Percentiles rank a stretch among this genome's conserved stretches.
These are phyloP conservation scores for Penicillium goetzii DNA, from an alignment of 495 filamentous ascomycete genomes.

Conservation along the genomic window DNA sequence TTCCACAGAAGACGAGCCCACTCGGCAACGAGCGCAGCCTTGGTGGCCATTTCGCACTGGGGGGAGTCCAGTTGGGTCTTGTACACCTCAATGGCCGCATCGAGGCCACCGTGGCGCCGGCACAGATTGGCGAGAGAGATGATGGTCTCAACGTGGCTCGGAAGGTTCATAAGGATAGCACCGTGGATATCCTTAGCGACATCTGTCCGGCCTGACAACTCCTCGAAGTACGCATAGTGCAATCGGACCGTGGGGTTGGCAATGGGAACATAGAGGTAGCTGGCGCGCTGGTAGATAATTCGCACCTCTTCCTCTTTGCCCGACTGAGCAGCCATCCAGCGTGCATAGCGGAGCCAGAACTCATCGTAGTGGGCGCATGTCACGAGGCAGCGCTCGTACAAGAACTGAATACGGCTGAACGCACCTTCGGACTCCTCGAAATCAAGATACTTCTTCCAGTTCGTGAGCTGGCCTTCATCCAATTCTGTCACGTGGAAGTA, in stretches of 20 bases:
- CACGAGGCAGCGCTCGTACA: conserved; percentile 93
- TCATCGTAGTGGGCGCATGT: conserved; percentile 94
- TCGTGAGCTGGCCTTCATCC: conserved; percentile 81
- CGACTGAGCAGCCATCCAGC: conserved; percentile 88
- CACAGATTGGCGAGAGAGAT: conserved; percentile 85
- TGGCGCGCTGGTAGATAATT: conserved; percentile 89
- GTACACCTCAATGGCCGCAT: conserved; percentile 85
- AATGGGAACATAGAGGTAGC: conserved; percentile 83
- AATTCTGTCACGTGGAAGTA: conserved; percentile 97
- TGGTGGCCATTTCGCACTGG: conserved; percentile 74
- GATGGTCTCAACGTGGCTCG: conserved; percentile 86
- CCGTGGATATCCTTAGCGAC: conserved; percentile 82
- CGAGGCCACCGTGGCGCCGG: conserved; percentile 81
- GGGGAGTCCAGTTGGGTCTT: conserved; percentile 76
- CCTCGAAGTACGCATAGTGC: conserved; percentile 94
- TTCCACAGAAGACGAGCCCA: conserved; percentile 93
- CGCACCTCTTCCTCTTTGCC: conserved; percentile 89
- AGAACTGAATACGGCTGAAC: conserved; percentile 71
- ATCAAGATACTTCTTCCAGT: conserved; percentile 96
- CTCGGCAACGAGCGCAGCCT: conserved; percentile 84
- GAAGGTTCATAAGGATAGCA: conserved; percentile 69
- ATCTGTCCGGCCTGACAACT: conserved; percentile 73
- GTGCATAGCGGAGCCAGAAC: conserved; percentile 96
- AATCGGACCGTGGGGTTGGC: conserved; percentile 76
- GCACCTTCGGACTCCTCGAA: conserved; percentile 90